Evolutionary conservation across 768 basidiomycete species (phyloP).

Genomic region (Ramaria rubella): DNA sequence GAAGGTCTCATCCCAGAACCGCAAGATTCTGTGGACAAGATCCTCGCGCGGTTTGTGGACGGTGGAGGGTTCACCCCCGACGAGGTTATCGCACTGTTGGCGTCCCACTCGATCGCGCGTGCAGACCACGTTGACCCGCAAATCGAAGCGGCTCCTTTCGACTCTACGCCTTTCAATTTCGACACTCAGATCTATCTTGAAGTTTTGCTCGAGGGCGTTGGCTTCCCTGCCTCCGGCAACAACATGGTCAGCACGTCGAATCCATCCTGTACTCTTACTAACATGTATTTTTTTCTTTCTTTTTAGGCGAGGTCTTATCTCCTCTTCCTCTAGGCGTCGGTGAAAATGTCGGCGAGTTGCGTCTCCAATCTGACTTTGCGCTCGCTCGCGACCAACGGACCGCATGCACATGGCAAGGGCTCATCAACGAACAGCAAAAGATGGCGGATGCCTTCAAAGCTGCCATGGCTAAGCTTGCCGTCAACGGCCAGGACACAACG

Average conservation of each 20-base stretch:
- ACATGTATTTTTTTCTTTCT: neutral
- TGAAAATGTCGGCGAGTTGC: constrained; percentile 19
- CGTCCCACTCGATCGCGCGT: constrained; percentile 22
- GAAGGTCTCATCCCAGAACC: constrained; percentile 10
- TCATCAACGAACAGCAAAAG: constrained; percentile 23
- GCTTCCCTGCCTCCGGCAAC: constrained; percentile 27
- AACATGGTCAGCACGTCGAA: constrained; percentile 33
- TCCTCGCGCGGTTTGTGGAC: constrained; percentile 21
- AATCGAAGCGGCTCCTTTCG: constrained; percentile 21
- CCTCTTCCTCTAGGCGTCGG: neutral
- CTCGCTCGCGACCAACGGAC: no score
- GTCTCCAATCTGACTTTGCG: constrained; percentile 22
- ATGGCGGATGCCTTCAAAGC: constrained; percentile 31
- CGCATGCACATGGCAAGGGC: constrained; percentile 15
- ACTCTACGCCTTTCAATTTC: no score
- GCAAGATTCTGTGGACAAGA: constrained; percentile 17
- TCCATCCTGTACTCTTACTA: neutral
- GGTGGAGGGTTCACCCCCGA: constrained; percentile 19
- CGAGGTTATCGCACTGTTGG: constrained; percentile 22
- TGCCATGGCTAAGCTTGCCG: constrained; percentile 38
- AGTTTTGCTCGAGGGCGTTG: constrained; percentile 18
- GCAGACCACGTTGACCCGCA: constrained; percentile 22
- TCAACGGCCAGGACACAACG: constrained; percentile 34
- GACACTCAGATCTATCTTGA: constrained; percentile 21
- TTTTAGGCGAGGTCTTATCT: constrained; percentile 1